phyloP scores from a whole-genome alignment of 768 basidiomycete genomes.

The Naganishia vaughanmartiniae region DNA sequence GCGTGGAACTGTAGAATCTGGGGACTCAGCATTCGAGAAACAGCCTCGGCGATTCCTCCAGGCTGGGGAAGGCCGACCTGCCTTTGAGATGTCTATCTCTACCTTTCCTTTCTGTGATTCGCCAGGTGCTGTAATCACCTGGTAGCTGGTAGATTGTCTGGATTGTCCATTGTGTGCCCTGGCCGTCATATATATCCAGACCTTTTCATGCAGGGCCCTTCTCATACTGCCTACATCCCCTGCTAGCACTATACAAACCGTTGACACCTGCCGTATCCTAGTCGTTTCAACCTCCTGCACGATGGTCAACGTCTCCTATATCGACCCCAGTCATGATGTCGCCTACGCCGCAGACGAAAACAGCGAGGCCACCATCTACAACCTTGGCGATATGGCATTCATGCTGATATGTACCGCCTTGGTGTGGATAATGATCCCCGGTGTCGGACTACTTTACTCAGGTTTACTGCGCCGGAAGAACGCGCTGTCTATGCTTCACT shows the following conservation, averaged over 20 bases:
- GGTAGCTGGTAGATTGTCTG: neutral
- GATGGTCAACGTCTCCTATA: constrained; percentile 50
- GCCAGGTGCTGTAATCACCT: neutral
- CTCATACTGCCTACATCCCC: no score
- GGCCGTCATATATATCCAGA: constrained; percentile 1
- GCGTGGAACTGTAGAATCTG: neutral
- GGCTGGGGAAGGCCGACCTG: neutral
- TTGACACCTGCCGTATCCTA: no score
- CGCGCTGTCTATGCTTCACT: constrained; percentile 54
- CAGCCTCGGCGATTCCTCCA: neutral
- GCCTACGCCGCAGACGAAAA: constrained; percentile 35
- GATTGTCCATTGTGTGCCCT: neutral
- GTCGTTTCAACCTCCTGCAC: neutral
- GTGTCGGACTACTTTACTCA: constrained; percentile 52
- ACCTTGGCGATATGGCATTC: constrained; percentile 51
- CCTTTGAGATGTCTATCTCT: neutral
- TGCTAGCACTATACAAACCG: no score
- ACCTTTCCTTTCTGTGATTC: neutral
- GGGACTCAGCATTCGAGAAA: neutral
- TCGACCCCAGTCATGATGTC: constrained; percentile 41
- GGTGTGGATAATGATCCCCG: constrained; percentile 55
- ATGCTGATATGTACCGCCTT: constrained; percentile 43
- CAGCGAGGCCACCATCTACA: constrained; percentile 44
- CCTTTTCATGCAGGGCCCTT: neutral
- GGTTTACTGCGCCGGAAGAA: constrained; percentile 54